phyloP scores from a whole-genome alignment of 352 stramenopile genomes.

The Achlya hypogyna region DNA sequence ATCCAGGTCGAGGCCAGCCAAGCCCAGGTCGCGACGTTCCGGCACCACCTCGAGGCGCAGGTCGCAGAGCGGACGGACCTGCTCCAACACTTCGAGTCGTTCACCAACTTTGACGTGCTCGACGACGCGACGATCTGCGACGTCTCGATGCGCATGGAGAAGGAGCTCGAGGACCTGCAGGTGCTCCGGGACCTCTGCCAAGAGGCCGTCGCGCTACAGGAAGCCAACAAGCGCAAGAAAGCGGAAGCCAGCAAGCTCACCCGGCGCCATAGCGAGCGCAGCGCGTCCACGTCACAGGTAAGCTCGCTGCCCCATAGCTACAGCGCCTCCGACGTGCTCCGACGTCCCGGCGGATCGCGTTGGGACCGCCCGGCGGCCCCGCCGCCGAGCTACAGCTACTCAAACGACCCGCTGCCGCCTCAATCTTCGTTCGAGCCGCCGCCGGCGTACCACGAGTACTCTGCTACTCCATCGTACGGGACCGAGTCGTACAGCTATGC shows the following conservation, averaged over 20 bases:
- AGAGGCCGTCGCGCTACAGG: slow-evolving; percentile 42
- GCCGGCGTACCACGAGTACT: neutral
- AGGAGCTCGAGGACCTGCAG: slow-evolving; percentile 43
- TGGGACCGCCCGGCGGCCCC: neutral
- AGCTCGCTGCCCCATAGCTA: slow-evolving; percentile 36
- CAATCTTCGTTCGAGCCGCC: neutral
- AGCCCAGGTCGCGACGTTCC: slow-evolving; percentile 73
- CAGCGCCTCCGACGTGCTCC: slow-evolving; percentile 27
- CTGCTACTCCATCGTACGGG: neutral
- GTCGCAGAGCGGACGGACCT: slow-evolving; percentile 50
- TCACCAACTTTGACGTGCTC: slow-evolving; percentile 45
- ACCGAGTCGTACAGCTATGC: neutral
- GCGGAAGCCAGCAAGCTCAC: slow-evolving; percentile 27
- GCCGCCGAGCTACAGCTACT: neutral
- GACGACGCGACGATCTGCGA: slow-evolving; percentile 26
- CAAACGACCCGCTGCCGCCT: neutral
- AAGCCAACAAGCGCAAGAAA: slow-evolving; percentile 44
- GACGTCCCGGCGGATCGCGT: neutral
- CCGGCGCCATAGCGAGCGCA: slow-evolving; percentile 22
- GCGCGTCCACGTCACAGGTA: neutral
- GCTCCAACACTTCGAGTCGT: slow-evolving; percentile 33
- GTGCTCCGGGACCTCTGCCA: slow-evolving; percentile 42
- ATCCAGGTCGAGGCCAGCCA: slow-evolving; percentile 59
- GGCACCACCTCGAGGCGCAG: slow-evolving; percentile 56
- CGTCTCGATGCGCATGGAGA: slow-evolving; percentile 26